A percentile compares a stretch with the other conserved stretches of the same genome.
phyloP scores from a whole-genome alignment of 2,329 filamentous ascomycete genomes.

The Epichloe typhina region DNA sequence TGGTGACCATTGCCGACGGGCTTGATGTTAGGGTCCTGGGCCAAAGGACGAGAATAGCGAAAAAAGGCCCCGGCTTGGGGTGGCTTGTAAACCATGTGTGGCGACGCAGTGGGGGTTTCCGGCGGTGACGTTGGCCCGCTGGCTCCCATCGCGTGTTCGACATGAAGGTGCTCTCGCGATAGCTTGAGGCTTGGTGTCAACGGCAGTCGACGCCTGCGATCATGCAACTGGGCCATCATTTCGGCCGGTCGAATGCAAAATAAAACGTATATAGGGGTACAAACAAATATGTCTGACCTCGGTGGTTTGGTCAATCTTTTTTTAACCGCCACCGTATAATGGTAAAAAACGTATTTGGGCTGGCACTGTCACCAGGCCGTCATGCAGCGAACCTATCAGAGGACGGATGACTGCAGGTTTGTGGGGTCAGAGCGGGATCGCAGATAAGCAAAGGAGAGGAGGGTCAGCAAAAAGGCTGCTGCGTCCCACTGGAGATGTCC shows the following conservation, averaged over 20 bases:
- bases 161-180: constrained; percentile 16
- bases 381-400: constrained; percentile 4
- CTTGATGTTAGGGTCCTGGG: constrained; percentile 27
- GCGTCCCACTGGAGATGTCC: not conserved
- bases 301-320: constrained; percentile 1
- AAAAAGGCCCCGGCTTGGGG: constrained; percentile 21
- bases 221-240: constrained; percentile 13
- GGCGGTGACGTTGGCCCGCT: constrained; percentile 32
- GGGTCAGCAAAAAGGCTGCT: not conserved
- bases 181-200: constrained; percentile 29
- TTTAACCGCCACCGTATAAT: not conserved
- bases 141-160: constrained; percentile 11
- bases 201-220: constrained; percentile 20
- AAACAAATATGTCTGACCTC: constrained; percentile 4
- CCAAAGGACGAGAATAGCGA: constrained; percentile 17
- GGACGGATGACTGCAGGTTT: constrained; percentile 1
- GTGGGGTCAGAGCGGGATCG: constrained; percentile 2
- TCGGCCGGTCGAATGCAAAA: constrained; percentile 5
- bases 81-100: constrained; percentile 20
- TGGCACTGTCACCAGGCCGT: constrained; percentile 1
- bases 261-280: constrained; percentile 3
- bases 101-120: constrained; percentile 30
- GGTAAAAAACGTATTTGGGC: constrained; percentile 1
- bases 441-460: constrained; percentile 1
- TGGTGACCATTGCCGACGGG: constrained; percentile 29